A percentile compares a stretch with the other conserved stretches of the same genome.
These are phyloP conservation scores for Chytriomyces sp. DNA, from an alignment of 192 early-diverging fungal species.

Conservation along the genomic window DNA sequence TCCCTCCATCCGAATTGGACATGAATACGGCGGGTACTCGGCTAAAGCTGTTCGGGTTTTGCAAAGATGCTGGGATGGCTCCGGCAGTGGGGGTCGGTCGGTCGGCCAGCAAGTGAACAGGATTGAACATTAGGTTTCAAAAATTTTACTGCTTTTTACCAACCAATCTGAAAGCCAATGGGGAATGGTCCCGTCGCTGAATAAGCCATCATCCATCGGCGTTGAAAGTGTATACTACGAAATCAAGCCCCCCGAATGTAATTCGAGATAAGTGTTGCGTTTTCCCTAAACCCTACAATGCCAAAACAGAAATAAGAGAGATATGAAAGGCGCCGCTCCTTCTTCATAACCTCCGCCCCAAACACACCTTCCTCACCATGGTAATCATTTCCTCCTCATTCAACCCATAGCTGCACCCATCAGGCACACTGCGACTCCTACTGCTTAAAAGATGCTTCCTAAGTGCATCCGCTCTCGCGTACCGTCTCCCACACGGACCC, in stretches of 20 bases:
- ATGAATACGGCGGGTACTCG: neutral
- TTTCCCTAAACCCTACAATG: no score
- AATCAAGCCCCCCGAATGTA: neutral
- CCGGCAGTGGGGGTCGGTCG: no score
- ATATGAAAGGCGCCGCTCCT: neutral
- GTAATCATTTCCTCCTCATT: constrained; percentile 13
- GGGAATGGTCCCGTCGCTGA: no score
- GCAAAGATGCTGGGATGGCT: neutral
- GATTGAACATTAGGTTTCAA: no score
- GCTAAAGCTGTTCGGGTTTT: neutral
- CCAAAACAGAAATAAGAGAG: neutral
- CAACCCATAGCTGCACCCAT: constrained; percentile 16
- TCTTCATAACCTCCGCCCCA: neutral
- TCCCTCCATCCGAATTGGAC: neutral
- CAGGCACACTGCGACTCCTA: neutral
- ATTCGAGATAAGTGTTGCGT: neutral
- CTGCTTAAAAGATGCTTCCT: constrained; percentile 24
- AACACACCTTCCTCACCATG: constrained; percentile 7
- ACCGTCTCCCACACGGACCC: constrained; percentile 26
- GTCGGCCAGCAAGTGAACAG: no score
- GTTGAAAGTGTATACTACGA: neutral
- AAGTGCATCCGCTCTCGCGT: constrained; percentile 30
- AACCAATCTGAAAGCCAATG: no score
- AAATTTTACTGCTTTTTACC: no score
- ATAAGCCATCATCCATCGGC: neutral